Evolutionary conservation across 2,329 filamentous ascomycete genomes (phyloP), one percentile per base, ranked within the genome.

Genomic region (Gyromitra esculenta): DNA sequence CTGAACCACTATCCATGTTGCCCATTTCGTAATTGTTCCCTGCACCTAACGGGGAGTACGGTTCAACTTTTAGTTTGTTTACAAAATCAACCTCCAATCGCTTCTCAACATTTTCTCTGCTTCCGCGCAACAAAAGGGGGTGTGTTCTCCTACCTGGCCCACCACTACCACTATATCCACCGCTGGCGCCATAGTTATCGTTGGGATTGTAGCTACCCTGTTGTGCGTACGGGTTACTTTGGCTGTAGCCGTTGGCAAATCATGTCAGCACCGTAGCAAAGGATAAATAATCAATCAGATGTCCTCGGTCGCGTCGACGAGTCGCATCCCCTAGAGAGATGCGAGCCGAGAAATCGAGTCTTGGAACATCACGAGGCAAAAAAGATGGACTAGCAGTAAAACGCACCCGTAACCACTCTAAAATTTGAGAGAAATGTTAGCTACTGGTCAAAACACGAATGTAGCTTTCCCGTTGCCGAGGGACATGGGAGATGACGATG

Each of bases 1-100:
- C 11, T 50, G 25, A 31, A 31, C 41, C 74, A 64, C 75, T 59
- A 69, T 76, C 60, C 66, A 80, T 78, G 48, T 67, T 75, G 45
- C 74, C 68, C 77, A 79, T 76, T 69, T 80, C 78, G 25, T 79
- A 79, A 52, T 60, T 78, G 63, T 69, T 78, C 69, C 75, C 75
- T 75, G 75, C 73, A 70, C 71, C 71, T 73, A 79, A 76, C 41
- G 77, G 77, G 62, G 78, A 79, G 59, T 77, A 79, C 60, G 78
- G 78, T 60, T 79, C 78, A 65, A 79, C 77, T 79, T 77, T 78
- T 78, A 76, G 75, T 70, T 79, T 62, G 41, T 73, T 68, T 75
- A 50, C 74, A 73, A 54, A 68, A 74, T 77, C 68, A 78, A 78
- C 72, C 62, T 75, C 69, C 45, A 75, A 45, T 70, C 65, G 66